These are phyloP conservation scores for Rhodofomes roseus DNA, from an alignment of 1,284 basidiomycete genomes.

Conservation along the genomic window DNA sequence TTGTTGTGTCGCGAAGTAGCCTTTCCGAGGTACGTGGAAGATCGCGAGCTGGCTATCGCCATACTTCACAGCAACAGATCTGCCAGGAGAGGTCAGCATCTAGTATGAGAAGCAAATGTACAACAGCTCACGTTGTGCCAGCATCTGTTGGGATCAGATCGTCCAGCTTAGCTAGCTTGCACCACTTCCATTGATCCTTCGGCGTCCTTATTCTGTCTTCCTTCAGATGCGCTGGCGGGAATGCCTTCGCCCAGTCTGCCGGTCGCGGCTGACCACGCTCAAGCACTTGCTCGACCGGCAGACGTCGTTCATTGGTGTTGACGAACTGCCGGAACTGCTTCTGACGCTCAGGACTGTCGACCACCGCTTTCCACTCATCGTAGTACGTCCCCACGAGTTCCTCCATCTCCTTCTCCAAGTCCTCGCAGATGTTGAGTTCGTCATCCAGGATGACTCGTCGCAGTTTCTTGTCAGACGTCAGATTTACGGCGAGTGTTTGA, in stretches of 20 bases:
- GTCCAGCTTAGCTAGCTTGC: conserved; percentile 43
- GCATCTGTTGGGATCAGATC: conserved; percentile 51
- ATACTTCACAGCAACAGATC: conserved; percentile 59
- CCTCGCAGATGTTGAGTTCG: conserved; percentile 70
- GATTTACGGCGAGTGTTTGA: neutral
- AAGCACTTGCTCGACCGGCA: conserved; percentile 51
- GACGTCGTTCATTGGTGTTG: conserved; percentile 56
- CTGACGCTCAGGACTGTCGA: conserved; percentile 50
- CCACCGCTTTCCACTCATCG: conserved; percentile 71
- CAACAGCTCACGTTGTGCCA: conserved; percentile 41
- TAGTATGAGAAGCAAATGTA: conserved; percentile 1
- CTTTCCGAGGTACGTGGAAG: conserved; percentile 53
- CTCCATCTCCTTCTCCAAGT: conserved; percentile 72
- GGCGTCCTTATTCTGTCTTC: conserved; percentile 37
- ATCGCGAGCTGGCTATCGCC: conserved; percentile 73
- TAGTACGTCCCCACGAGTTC: conserved; percentile 62
- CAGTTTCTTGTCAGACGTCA: conserved; percentile 40
- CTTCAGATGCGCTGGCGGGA: conserved; percentile 44
- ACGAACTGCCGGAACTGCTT: conserved; percentile 67
- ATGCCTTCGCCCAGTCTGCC: conserved; percentile 66
- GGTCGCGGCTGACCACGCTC: conserved; percentile 68
- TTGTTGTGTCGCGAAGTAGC: conserved; percentile 70
- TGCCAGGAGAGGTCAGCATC: conserved; percentile 2
- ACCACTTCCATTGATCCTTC: conserved; percentile 60
- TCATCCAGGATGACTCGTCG: conserved; percentile 71